Conservation (phyloP, 305 asterid genomes). For the Fraxinus latifolia region DNA sequence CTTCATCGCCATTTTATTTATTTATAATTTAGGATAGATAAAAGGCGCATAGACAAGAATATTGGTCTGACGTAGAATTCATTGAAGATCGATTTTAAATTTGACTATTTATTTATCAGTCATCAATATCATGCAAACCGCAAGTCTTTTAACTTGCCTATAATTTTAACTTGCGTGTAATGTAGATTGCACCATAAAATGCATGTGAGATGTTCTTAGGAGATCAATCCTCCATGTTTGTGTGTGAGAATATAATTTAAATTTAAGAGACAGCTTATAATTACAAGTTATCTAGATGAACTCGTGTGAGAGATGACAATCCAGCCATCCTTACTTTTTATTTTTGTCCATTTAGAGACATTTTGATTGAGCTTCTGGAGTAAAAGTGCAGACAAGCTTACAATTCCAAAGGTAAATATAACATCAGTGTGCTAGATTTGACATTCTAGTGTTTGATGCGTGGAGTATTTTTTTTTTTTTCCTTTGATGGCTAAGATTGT, state of each 20-base stretch:
- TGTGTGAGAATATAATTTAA: background rate
- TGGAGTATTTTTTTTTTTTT: background rate
- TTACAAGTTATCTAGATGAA: constrained; percentile 42
- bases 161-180: background rate
- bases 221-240: background rate
- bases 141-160: background rate
- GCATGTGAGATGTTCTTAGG: background rate
- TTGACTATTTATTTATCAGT: background rate
- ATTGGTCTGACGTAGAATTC: background rate
- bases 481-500: background rate
- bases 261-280: constrained; percentile 21
- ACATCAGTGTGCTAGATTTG: background rate
- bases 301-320: constrained; percentile 66
- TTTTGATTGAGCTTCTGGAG: constrained; percentile 38
- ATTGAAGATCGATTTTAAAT: background rate
- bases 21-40: background rate
- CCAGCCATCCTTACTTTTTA: constrained; percentile 35
- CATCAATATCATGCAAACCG: background rate
- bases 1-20: background rate
- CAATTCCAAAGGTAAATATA: constrained; percentile 6
- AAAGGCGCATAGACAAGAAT: background rate
- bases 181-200: background rate
- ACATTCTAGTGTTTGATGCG: background rate
- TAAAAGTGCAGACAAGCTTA: constrained; percentile 28
- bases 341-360: constrained; percentile 40